Evolutionary conservation across 2,329 filamentous ascomycete genomes (phyloP), one percentile per base, ranked within the genome.

Genomic region (Didymella keratinophila): DNA sequence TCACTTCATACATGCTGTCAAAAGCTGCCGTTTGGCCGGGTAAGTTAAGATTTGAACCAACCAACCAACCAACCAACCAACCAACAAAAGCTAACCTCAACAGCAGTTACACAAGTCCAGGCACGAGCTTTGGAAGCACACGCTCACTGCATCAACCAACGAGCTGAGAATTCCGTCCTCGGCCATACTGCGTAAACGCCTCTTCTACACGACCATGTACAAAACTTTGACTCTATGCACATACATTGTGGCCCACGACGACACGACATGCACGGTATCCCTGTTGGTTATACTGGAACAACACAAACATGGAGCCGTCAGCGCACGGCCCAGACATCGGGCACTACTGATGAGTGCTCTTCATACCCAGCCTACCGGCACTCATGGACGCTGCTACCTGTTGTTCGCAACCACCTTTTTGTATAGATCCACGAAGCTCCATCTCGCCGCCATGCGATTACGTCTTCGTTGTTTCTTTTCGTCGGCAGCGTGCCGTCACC

Each of bases 11-110:
- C 78, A 90, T 96, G 84, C 84, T 98, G 62, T 90, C 93, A 66
- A 92, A 92, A 78, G 90, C 92, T 62, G 90, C 91, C 64, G 92
- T 97, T 27, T 99, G 95, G 94, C 93, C 93, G 76, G 89, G 91
- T 93, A 80, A 83, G 87, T 80, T 37, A 20, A 14, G 18, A 34
- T n/a, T 12, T 11, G n/a, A 27, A 23, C 18, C 16, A 11, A 8
- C n/a, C 27, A 8, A 32, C n/a, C 27, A 30, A 36, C 16, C n/a
- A 27, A 23, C 18, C 16, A 11, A 8, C n/a, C 27, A 8, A 32
- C n/a, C 27, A 30, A 36, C 16, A 16, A 36, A 23, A 18, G 28
- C 56, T 58, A 51, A 58, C 18, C 25, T 49, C n/a, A 58, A 49
- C 41, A 58, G 56, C 65, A 88, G 87, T 89, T 43, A 89, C 86